Percentiles rank a stretch among this genome's conserved stretches.
Evolutionary conservation across 768 basidiomycete genomes (phyloP).

Genomic region (Strobilomyces confusus): DNA sequence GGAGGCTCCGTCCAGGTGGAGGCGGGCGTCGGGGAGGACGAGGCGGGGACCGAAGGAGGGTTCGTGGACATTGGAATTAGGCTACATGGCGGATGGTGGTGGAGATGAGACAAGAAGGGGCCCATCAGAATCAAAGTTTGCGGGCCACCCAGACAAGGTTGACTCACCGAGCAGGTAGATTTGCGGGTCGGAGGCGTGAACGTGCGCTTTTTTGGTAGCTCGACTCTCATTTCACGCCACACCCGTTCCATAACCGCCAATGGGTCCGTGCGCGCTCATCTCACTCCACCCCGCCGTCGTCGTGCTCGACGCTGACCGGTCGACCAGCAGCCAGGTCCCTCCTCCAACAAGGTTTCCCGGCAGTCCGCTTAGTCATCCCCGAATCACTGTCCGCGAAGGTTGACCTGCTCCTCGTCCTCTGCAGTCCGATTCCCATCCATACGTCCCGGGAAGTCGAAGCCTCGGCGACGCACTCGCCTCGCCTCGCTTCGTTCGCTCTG

Average conservation of each 20-base stretch:
- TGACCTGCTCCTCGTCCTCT: background rate
- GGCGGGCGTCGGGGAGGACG: conserved; percentile 28
- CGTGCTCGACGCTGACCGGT: background rate
- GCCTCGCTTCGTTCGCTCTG: too few species aligned
- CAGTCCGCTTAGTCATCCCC: conserved; percentile 28
- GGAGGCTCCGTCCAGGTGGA: conserved; percentile 81
- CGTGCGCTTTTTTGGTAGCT: conserved; percentile 32
- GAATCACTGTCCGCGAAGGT: conserved; percentile 28
- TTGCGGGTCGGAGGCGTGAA: conserved; percentile 53
- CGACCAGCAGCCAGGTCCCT: too few species aligned
- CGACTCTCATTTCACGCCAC: conserved; percentile 30
- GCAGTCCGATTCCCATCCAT: too few species aligned
- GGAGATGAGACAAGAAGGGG: conserved; percentile 14
- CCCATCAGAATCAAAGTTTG: conserved; percentile 41
- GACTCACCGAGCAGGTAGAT: conserved; percentile 64
- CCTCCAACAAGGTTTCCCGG: conserved; percentile 25
- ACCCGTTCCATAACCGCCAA: conserved; percentile 27
- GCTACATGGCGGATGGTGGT: conserved; percentile 12
- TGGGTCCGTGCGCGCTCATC: conserved; percentile 25
- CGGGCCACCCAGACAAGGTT: conserved; percentile 50
- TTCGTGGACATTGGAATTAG: conserved; percentile 26
- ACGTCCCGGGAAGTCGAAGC: background rate
- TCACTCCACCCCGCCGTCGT: background rate
- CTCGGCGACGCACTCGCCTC: too few species aligned
- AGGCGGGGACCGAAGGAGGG: conserved; percentile 15